Evolutionary conservation across 345 rosid species (phyloP), one percentile per base, ranked within the genome.

Genomic region (Acer campestre): DNA sequence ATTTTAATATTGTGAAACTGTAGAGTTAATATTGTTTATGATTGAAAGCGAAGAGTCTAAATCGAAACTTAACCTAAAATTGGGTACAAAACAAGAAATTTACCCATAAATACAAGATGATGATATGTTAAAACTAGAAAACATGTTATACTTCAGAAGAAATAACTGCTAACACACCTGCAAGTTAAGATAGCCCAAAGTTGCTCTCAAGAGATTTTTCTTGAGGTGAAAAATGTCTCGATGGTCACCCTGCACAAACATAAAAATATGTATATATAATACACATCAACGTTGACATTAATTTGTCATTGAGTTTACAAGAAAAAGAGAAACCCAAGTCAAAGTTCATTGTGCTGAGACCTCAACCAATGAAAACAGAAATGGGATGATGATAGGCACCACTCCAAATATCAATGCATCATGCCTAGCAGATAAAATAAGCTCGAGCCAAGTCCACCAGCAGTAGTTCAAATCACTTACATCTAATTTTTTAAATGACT

Each of bases 191-290:
- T 81, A 81, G 72, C 81, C 84, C 85, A 93, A 84, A 73, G 87
- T 80, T 79, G 89, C 86, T 79, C 91, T 83, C 67, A 93, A 85
- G 46, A 95, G 87, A 85, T 86, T 91, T 80, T 87, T 93, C 85
- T 98, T 86, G 27, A 89, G 90, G 86, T 91, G 91, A 80, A 93
- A 82, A 79, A 86, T 87, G 78, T 92, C 98, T 76, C 78, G 92
- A 77, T 87, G 82, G 80, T 92, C 90, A 78, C 93, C 98, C 98
- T 95, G 88, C 82, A 89, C 53, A 79, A 67, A 71, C 49, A 44
- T 46, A 58, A 40, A 29, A 64, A 59, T 0, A 18, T 35, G 46
- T 22, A 38, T 53, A 42, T 51, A 42, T 29, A 14, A 71, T 56
- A 56, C 42, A 70, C 16, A 31, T 68, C 49, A 51, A 53, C 62